These are phyloP conservation scores for Prunus mongolica DNA, from an alignment of 306 rosid genomes.

Conservation along the genomic window DNA sequence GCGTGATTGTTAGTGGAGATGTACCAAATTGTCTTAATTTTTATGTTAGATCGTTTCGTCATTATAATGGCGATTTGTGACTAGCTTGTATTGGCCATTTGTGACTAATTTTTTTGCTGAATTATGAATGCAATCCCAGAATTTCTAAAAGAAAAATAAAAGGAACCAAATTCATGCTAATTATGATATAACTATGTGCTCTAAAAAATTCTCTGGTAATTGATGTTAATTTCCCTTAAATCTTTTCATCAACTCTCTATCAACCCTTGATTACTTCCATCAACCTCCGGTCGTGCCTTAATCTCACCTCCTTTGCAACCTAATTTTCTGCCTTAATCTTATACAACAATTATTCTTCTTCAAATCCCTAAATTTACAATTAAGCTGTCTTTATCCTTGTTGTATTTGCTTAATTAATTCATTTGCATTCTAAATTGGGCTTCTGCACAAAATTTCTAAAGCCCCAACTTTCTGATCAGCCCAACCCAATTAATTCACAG, in stretches of 20 bases:
- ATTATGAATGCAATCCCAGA: too few species aligned
- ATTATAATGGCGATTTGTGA: too few species aligned
- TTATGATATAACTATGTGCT: too few species aligned
- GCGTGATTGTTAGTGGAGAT: too few species aligned
- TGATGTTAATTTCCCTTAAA: neutral
- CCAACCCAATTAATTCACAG: neutral
- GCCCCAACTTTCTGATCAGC: neutral
- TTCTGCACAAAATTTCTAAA: too few species aligned
- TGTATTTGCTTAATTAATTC: neutral
- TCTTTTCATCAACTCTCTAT: neutral
- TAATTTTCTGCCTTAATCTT: neutral
- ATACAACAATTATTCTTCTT: neutral
- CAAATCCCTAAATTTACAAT: too few species aligned
- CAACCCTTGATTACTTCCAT: neutral
- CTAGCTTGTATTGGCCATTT: too few species aligned
- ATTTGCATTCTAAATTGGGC: neutral
- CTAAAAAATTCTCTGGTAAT: neutral
- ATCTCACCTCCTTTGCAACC: neutral
- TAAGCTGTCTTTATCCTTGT: neutral
- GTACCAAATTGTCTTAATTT: too few species aligned
- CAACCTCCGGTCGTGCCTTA: neutral
- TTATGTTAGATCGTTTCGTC: too few species aligned
- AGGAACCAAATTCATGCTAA: too few species aligned
- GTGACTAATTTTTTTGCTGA: too few species aligned
- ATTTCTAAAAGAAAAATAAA: too few species aligned